These are phyloP conservation scores for Poa annua DNA, from an alignment of 176 grass and related monocot species.

Conservation along the genomic window DNA sequence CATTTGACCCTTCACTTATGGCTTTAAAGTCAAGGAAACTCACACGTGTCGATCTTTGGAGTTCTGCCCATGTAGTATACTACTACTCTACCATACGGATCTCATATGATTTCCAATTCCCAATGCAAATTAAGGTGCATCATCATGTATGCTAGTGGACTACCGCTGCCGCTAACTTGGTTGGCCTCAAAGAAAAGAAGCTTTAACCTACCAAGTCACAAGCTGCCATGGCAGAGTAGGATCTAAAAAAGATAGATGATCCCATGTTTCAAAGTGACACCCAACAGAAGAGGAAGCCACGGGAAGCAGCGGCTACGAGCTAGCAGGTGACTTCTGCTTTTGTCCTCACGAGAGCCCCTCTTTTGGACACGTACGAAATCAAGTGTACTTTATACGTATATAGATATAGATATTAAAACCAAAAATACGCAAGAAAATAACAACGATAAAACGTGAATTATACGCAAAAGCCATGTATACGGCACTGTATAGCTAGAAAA, in stretches of 20 bases:
- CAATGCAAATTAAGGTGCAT: background rate
- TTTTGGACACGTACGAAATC: constrained; percentile 7
- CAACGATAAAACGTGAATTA: background rate
- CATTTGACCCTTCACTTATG: background rate
- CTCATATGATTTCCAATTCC: background rate
- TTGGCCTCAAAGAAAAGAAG: background rate
- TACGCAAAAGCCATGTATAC: background rate
- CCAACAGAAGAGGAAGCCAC: background rate
- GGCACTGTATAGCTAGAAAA: background rate
- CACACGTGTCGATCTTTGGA: background rate
- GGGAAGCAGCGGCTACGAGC: background rate
- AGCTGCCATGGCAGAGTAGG: background rate
- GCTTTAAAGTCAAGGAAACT: background rate
- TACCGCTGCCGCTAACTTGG: background rate
- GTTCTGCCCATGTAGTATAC: background rate
- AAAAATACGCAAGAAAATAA: background rate
- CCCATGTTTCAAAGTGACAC: background rate
- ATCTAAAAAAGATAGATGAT: constrained; percentile 1
- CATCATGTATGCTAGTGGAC: background rate
- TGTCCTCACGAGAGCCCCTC: constrained; percentile 30
- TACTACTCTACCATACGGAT: no score
- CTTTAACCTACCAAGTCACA: background rate
- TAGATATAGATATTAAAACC: no score
- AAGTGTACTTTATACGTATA: no score
- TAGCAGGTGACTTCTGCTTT: constrained; percentile 39